phyloP scores from a whole-genome alignment of 2,329 filamentous ascomycete species.

The Claviceps pazoutovae region DNA sequence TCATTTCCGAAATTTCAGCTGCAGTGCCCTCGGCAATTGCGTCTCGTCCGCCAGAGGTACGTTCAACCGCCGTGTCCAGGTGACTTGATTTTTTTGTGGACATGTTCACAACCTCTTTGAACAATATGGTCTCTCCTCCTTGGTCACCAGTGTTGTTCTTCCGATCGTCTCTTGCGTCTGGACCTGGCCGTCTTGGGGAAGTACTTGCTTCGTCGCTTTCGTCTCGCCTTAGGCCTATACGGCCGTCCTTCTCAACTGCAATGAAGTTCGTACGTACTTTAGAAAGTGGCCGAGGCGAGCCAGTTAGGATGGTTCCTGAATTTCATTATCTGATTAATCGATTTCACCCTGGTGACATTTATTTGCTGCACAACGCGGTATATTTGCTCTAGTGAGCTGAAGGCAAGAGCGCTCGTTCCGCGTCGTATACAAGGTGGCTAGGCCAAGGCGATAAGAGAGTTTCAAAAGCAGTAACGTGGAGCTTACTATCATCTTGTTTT shows the following conservation, averaged over 20 bases:
- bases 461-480: background rate
- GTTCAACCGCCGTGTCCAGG: background rate
- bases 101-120: slow-evolving; percentile 12
- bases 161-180: slow-evolving; percentile 18
- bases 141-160: slow-evolving; percentile 23
- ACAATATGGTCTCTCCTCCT: slow-evolving; percentile 17
- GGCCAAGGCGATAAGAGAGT: background rate
- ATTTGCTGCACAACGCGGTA: background rate
- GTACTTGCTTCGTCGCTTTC: slow-evolving; percentile 24
- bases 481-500: slow-evolving; percentile 10
- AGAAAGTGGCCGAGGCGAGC: slow-evolving; percentile 52
- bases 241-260: slow-evolving; percentile 52
- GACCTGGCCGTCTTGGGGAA: slow-evolving; percentile 23
- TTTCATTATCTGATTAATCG: slow-evolving; percentile 11
- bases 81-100: background rate
- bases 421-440: background rate
- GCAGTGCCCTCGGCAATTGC: background rate
- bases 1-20: background rate
- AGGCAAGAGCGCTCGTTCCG: background rate
- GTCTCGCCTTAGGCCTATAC: slow-evolving; percentile 35
- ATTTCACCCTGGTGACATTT: slow-evolving; percentile 4
- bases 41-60: background rate
- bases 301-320: slow-evolving; percentile 22
- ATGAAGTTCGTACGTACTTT: slow-evolving; percentile 66
- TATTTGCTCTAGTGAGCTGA: background rate